Evolutionary conservation across 441 rosid species (phyloP).

Genomic region (Isatis lusitanica): DNA sequence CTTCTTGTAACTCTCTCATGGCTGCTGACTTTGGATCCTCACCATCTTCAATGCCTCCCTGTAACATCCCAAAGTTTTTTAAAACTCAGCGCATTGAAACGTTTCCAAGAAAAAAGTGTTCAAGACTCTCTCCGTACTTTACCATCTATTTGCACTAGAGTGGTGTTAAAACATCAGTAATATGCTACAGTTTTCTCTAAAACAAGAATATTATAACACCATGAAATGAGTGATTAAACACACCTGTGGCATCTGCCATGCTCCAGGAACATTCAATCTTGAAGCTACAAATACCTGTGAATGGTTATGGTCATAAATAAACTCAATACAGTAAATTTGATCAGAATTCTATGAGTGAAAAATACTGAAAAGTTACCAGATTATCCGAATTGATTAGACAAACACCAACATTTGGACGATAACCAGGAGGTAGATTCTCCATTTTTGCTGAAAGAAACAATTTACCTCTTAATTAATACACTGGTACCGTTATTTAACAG

Average conservation of each 20-base stretch:
- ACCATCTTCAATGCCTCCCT: slow-evolving; percentile 94
- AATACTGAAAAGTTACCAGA: slow-evolving; percentile 47
- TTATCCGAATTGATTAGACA: slow-evolving; percentile 87
- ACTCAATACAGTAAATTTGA: not conserved
- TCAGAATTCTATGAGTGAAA: not conserved
- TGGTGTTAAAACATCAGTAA: not conserved
- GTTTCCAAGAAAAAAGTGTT: not conserved
- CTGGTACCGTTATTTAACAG: not conserved
- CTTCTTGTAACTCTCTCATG: slow-evolving; percentile 78
- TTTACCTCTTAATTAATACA: not conserved
- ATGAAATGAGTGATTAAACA: not conserved
- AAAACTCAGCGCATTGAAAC: not conserved
- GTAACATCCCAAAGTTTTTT: not conserved
- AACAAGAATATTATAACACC: not conserved
- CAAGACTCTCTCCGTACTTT: not conserved
- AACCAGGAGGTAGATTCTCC: slow-evolving; percentile 92
- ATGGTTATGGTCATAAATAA: not conserved
- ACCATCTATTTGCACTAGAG: not conserved
- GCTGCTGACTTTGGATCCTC: slow-evolving; percentile 91
- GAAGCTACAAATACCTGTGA: slow-evolving; percentile 92
- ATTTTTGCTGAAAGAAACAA: slow-evolving; percentile 34
- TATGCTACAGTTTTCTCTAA: not conserved
- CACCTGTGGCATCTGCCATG: slow-evolving; percentile 99
- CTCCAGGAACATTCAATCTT: slow-evolving; percentile 97
- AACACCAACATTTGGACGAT: slow-evolving; percentile 97